A percentile compares a stretch with the other conserved stretches of the same genome.
These are phyloP conservation scores for Hanseniaspora uvarum DNA, from an alignment of 1,139 yeast genomes.

Conservation along the genomic window DNA sequence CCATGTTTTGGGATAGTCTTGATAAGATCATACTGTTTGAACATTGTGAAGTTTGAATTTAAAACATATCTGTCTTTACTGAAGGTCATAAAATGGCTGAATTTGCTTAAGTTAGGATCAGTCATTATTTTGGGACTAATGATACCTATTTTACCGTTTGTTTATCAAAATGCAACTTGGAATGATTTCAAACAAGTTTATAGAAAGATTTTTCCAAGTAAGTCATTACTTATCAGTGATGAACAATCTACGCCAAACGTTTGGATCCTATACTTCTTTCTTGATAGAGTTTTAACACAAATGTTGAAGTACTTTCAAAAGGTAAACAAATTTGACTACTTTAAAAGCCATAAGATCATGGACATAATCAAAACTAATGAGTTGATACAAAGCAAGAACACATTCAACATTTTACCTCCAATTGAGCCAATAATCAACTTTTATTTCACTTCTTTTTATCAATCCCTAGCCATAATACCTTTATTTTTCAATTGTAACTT, in stretches of 20 bases:
- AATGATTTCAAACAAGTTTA: constrained; percentile 57
- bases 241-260: constrained; percentile 59
- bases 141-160: constrained; percentile 74
- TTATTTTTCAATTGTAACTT: constrained; percentile 64
- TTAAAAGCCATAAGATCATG: constrained; percentile 31
- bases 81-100: constrained; percentile 45
- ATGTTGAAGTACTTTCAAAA: constrained; percentile 9
- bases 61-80: constrained; percentile 31
- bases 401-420: constrained; percentile 68
- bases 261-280: constrained; percentile 87
- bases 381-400: constrained; percentile 20
- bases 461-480: constrained; percentile 62
- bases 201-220: constrained; percentile 59
- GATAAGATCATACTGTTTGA: constrained; percentile 51
- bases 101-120: constrained; percentile 50
- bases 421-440: constrained; percentile 72
- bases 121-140: constrained; percentile 56
- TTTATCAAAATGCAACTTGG: constrained; percentile 25
- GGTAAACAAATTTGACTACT: constrained; percentile 34
- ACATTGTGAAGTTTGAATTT: constrained; percentile 30
- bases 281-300: constrained; percentile 63
- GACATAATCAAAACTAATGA: constrained; percentile 26
- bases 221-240: neutral
- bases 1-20: constrained; percentile 84
- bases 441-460: constrained; percentile 68